A percentile compares a stretch with the other conserved stretches of the same genome.
Conservation (phyloP, 2,329 filamentous ascomycete genomes). For the Geosmithia morbida region DNA sequence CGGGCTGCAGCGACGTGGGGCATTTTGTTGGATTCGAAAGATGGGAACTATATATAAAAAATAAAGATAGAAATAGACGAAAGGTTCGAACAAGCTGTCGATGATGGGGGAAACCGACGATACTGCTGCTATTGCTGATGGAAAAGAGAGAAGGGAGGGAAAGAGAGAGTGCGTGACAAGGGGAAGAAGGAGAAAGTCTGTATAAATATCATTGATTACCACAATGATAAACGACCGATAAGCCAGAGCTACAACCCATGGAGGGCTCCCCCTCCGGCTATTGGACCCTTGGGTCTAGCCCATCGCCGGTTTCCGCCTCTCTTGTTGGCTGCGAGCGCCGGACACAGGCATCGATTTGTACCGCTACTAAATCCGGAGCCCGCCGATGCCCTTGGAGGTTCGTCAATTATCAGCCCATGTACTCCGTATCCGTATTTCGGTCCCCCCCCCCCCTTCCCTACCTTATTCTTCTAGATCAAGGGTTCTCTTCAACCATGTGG, state of each 20-base stretch:
- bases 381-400: slow-evolving; percentile 10
- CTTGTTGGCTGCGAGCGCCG: not conserved
- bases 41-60: not conserved
- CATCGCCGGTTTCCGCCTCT: not conserved
- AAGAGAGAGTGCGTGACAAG: too few relatives aligned
- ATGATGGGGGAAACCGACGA: too few relatives aligned
- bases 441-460: too few relatives aligned
- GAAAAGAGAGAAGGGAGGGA: too few relatives aligned
- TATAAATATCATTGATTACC: too few relatives aligned
- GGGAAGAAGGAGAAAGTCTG: too few relatives aligned
- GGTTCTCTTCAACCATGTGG: too few relatives aligned
- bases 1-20: slow-evolving; percentile 47
- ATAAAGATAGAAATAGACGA: not conserved
- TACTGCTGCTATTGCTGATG: too few relatives aligned
- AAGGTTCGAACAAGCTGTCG: not conserved
- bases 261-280: too few relatives aligned
- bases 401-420: not conserved
- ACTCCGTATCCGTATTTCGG: too few relatives aligned
- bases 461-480: too few relatives aligned
- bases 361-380: slow-evolving; percentile 7
- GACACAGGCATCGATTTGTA: not conserved
- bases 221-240: not conserved
- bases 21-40: slow-evolving; percentile 21
- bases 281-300: not conserved
- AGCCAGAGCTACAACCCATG: not conserved